A percentile compares a stretch with the other conserved stretches of the same genome.
Evolutionary conservation across 495 filamentous ascomycete genomes (phyloP).

Genomic region (Platismatia glauca): DNA sequence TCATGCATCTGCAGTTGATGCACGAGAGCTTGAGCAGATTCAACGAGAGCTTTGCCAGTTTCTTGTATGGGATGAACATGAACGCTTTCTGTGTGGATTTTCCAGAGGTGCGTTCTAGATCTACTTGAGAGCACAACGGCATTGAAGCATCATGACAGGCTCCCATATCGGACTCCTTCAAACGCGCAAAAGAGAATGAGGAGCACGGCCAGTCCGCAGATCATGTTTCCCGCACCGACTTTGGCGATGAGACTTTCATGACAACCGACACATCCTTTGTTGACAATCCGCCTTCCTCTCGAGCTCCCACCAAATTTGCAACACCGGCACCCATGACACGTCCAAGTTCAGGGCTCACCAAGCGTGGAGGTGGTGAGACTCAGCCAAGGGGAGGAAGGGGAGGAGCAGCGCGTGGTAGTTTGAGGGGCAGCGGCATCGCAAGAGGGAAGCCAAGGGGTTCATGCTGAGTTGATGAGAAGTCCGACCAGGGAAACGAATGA

Average conservation of each 20-base stretch:
- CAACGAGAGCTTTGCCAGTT: conserved; percentile 91
- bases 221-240: conserved; percentile 15
- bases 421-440: conserved; percentile 39
- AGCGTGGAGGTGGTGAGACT: conserved; percentile 30
- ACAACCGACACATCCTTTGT: conserved; percentile 94
- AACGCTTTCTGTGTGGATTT: conserved; percentile 99
- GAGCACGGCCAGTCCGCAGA: conserved; percentile 17
- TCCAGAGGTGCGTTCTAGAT: conserved; percentile 57
- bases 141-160: conserved; percentile 35
- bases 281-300: conserved; percentile 72
- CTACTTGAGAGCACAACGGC: background rate
- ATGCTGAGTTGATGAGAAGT: conserved; percentile 12
- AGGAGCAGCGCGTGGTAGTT: conserved; percentile 31
- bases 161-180: conserved; percentile 64
- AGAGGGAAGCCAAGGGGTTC: conserved; percentile 32
- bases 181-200: conserved; percentile 52
- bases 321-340: conserved; percentile 39
- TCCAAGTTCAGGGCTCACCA: conserved; percentile 30
- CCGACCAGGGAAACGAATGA: background rate
- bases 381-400: conserved; percentile 29
- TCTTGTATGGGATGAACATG: conserved; percentile 94
- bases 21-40: conserved; percentile 92
- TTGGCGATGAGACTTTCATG: conserved; percentile 83
- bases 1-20: conserved; percentile 95
- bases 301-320: conserved; percentile 55